phyloP scores from a whole-genome alignment of 768 basidiomycete species.

The Lactifluus echinatus region DNA sequence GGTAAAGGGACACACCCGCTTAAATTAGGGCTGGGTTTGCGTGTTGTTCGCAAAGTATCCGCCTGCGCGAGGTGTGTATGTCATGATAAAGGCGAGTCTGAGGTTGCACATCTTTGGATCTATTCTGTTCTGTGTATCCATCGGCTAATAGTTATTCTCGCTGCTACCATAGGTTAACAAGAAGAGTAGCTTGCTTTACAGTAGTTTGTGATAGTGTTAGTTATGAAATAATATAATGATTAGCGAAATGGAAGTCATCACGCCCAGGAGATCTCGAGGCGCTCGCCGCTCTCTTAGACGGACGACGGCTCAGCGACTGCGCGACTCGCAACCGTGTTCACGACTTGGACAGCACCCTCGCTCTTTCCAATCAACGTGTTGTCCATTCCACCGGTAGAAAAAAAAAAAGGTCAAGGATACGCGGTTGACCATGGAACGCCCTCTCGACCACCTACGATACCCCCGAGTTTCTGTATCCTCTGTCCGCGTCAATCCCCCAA shows the following conservation, averaged over 20 bases:
- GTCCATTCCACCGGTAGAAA: background rate
- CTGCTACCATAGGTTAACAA: no score
- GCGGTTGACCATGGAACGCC: constrained; percentile 7
- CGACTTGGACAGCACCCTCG: background rate
- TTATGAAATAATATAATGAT: no score
- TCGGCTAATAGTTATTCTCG: background rate
- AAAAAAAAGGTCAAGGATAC: background rate
- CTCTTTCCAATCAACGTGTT: background rate
- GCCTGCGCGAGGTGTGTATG: constrained; percentile 56
- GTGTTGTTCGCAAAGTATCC: constrained; percentile 18
- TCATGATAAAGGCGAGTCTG: constrained; percentile 87
- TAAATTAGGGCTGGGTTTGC: constrained; percentile 17
- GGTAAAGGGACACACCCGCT: constrained; percentile 80
- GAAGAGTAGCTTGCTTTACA: no score
- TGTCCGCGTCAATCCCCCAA: constrained; percentile 18
- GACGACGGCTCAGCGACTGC: background rate
- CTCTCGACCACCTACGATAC: constrained; percentile 12
- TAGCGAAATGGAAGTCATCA: no score
- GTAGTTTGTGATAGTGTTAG: no score
- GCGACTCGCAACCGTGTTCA: background rate
- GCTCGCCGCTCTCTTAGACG: background rate
- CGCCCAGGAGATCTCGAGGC: no score
- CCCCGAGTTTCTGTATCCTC: constrained; percentile 16
- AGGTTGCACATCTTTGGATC: constrained; percentile 29
- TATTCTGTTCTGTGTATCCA: constrained; percentile 1